Conservation (phyloP, 2,329 filamentous ascomycete species). For the Aureobasidium sp. region DNA sequence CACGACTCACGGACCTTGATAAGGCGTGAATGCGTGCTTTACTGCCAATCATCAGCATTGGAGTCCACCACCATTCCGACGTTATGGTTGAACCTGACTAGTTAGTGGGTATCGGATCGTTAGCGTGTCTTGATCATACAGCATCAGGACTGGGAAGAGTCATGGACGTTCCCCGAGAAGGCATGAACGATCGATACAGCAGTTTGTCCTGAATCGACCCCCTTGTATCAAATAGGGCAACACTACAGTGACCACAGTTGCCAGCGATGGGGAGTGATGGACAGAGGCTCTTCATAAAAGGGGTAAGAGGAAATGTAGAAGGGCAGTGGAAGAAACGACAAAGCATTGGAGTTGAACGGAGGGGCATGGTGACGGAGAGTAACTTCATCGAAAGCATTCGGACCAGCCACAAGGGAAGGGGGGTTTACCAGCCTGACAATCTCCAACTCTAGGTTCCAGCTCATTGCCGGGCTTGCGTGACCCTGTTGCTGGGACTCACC, state of each 20-base stretch:
- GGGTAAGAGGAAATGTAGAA: no score
- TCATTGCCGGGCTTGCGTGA: conserved; percentile 7
- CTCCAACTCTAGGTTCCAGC: conserved; percentile 1
- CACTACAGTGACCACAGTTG: neutral
- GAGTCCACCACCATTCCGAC: neutral
- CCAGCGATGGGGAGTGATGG: neutral
- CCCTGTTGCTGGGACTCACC: conserved; percentile 8
- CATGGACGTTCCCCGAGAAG: neutral
- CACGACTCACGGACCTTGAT: conserved; percentile 13
- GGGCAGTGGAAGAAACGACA: neutral
- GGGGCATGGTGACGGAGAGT: neutral
- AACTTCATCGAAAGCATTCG: conserved; percentile 2
- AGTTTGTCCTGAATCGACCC: neutral
- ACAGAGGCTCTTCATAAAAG: neutral
- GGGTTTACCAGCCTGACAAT: conserved; percentile 2
- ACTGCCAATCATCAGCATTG: conserved; percentile 14
- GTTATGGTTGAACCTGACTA: conserved; percentile 2
- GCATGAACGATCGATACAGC: conserved; percentile 10
- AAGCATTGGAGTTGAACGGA: neutral
- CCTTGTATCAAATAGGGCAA: conserved; percentile 9
- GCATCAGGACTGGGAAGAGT: conserved; percentile 1
- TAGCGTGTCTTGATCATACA: conserved; percentile 13
- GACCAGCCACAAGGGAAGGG: conserved; percentile 1
- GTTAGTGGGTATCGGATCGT: neutral
- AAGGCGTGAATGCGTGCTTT: conserved; percentile 4